Percentiles rank a stretch among this genome's conserved stretches.
Conservation (phyloP, 371 early-diverging fungal genomes). For the Mucor irregularis region DNA sequence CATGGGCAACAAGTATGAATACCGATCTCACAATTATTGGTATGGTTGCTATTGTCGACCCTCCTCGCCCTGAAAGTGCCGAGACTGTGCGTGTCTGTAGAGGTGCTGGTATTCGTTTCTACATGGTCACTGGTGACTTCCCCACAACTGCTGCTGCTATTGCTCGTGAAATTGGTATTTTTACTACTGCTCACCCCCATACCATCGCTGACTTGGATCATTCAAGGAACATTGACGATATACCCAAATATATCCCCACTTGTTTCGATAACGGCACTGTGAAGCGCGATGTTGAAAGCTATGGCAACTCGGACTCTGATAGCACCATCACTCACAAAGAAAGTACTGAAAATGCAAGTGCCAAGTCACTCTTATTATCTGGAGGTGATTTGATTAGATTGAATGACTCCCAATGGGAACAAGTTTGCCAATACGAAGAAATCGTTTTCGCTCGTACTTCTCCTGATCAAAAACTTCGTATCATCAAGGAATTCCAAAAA, state of each 20-base stretch:
- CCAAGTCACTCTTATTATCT: constrained; percentile 46
- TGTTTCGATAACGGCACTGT: background rate
- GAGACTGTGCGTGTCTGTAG: constrained; percentile 57
- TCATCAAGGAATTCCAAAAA: constrained; percentile 71
- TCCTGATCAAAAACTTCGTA: constrained; percentile 81
- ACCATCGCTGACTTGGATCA: constrained; percentile 40
- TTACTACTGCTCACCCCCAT: constrained; percentile 43
- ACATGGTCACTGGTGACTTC: constrained; percentile 81
- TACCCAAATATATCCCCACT: constrained; percentile 15
- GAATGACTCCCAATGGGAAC: constrained; percentile 59
- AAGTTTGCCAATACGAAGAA: constrained; percentile 64
- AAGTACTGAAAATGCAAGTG: constrained; percentile 8
- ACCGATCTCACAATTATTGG: constrained; percentile 58
- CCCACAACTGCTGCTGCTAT: constrained; percentile 72
- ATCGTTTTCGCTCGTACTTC: constrained; percentile 86
- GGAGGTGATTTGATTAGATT: constrained; percentile 56
- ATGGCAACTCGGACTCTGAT: background rate
- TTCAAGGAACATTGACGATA: constrained; percentile 7
- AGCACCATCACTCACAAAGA: constrained; percentile 2
- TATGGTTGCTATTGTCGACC: constrained; percentile 71
- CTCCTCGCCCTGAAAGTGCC: constrained; percentile 69
- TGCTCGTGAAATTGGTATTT: constrained; percentile 68
- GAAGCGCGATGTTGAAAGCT: constrained; percentile 1
- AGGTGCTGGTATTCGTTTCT: constrained; percentile 70
- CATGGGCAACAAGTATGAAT: constrained; percentile 28